Evolutionary conservation across 2,329 filamentous ascomycete species (phyloP), one percentile per base, ranked within the genome.

Genomic region (Sphaerulina musiva): DNA sequence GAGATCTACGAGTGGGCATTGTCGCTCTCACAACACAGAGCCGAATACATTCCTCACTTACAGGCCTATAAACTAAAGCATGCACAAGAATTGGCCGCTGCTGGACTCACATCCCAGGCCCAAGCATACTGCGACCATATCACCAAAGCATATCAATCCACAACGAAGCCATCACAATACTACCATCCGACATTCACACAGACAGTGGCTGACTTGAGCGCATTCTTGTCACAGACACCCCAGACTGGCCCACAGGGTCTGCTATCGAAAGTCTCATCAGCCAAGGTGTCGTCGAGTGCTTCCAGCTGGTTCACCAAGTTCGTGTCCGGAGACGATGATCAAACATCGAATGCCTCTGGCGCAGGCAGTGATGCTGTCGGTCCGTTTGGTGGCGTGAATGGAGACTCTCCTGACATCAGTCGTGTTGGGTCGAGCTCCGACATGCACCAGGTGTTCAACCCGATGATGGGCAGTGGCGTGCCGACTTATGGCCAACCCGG

Each of bases 251-350:
- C 84, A 6, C 84, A 82, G 17, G 92, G 90, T 2, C 95, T 92
- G 89, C 93, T 98, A 49, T 86, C 89, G 1, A 95, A 93, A 70
- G 90, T 92, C 6, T 96, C 84, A 70, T 95, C 97, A 81, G 91
- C 95, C 70, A 95, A 95, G 72, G 89, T 97, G 0, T 93, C 91
- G 2, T 90, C 87, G 57, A 89, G 87, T 34, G 83, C 97, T 68
- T 91, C 89, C 80, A 90, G 84, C 60, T 89, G 87, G 55, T 96
- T 99, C 73, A 97, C 91, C 73, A 96, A 90, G 66, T 98, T 98
- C 67, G 90, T 98, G 57, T 84, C 87, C 48, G 95, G 93, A 11
- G 92, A 96, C 56, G 92, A 97, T 51, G 82, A 81, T 49, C 86
- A 89, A 48, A 77, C 78, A 34, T 58, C 59, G 6, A 77, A 77